Conservation (phyloP, 768 basidiomycete species). For the Collybia nuda region DNA sequence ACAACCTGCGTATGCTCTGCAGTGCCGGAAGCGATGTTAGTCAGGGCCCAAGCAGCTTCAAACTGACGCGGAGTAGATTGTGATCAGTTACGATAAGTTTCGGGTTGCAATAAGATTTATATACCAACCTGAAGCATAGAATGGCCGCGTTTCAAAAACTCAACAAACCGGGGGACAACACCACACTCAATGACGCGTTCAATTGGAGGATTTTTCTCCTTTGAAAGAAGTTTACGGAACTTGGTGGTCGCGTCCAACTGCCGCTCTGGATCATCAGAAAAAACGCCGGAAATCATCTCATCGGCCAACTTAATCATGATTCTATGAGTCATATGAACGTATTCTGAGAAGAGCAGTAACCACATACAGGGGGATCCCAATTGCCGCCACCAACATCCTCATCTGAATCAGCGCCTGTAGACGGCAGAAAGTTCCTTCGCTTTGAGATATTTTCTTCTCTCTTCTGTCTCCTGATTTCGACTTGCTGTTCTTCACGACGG, state of each 20-base stretch:
- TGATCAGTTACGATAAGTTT: slow-evolving; percentile 3
- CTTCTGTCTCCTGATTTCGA: slow-evolving; percentile 98
- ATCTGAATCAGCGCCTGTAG: slow-evolving; percentile 80
- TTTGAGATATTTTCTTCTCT: slow-evolving; percentile 99
- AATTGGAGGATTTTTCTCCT: slow-evolving; percentile 99
- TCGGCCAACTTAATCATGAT: slow-evolving; percentile 61
- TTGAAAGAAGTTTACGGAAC: slow-evolving; percentile 97
- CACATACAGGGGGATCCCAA: slow-evolving; percentile 79
- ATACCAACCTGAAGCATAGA: slow-evolving; percentile 78
- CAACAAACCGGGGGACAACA: slow-evolving; percentile 95
- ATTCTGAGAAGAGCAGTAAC: slow-evolving; percentile 10
- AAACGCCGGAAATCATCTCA: slow-evolving; percentile 92
- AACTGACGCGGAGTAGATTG: slow-evolving; percentile 52
- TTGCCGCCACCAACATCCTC: slow-evolving; percentile 72
- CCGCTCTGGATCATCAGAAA: slow-evolving; percentile 86
- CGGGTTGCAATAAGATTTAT: background rate
- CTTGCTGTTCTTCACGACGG: slow-evolving; percentile 97
- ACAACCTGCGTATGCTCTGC: slow-evolving; percentile 99
- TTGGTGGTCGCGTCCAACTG: slow-evolving; percentile 97
- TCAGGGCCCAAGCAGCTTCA: slow-evolving; percentile 97
- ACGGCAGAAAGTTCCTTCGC: slow-evolving; percentile 88
- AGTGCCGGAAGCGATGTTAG: slow-evolving; percentile 97
- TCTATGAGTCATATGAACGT: slow-evolving; percentile 11
- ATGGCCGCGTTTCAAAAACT: slow-evolving; percentile 80
- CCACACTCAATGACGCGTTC: slow-evolving; percentile 97